These are phyloP conservation scores for Multifurca ochricompacta DNA, from an alignment of 768 basidiomycete genomes.

Conservation along the genomic window DNA sequence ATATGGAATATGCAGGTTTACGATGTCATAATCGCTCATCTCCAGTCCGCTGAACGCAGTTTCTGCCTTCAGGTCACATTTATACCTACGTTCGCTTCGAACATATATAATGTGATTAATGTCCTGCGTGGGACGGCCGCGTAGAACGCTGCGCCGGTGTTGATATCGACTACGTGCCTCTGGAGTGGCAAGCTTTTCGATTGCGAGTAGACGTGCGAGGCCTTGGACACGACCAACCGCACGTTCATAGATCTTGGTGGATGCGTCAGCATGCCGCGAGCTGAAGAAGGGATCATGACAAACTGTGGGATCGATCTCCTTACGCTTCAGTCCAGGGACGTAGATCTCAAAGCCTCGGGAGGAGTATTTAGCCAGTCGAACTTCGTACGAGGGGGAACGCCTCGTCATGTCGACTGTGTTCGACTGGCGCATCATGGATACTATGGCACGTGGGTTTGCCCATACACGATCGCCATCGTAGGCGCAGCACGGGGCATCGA, in stretches of 20 bases:
- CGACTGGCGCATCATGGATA: constrained; percentile 59
- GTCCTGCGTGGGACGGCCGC: constrained; percentile 38
- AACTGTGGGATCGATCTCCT: constrained; percentile 53
- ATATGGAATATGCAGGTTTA: constrained; percentile 50
- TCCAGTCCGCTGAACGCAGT: constrained; percentile 37
- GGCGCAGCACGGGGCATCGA: constrained; percentile 55
- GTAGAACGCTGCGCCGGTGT: constrained; percentile 39
- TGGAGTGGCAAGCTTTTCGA: constrained; percentile 47
- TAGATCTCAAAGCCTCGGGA: constrained; percentile 48
- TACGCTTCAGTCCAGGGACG: constrained; percentile 43
- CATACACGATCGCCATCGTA: constrained; percentile 48
- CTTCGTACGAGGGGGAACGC: constrained; percentile 60
- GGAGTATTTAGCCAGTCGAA: constrained; percentile 52
- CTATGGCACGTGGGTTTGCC: constrained; percentile 51
- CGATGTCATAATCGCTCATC: constrained; percentile 51
- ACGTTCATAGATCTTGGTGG: constrained; percentile 48
- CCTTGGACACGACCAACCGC: constrained; percentile 49
- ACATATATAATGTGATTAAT: not conserved
- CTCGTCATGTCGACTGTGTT: constrained; percentile 55
- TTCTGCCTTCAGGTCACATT: constrained; percentile 49
- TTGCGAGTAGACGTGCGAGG: constrained; percentile 51
- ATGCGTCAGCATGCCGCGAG: not conserved
- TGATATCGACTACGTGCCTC: constrained; percentile 40
- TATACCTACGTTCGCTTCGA: constrained; percentile 32
- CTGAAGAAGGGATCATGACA: constrained; percentile 8